Conservation (phyloP, 129 eudicot species). For the Lactuca saligna region DNA sequence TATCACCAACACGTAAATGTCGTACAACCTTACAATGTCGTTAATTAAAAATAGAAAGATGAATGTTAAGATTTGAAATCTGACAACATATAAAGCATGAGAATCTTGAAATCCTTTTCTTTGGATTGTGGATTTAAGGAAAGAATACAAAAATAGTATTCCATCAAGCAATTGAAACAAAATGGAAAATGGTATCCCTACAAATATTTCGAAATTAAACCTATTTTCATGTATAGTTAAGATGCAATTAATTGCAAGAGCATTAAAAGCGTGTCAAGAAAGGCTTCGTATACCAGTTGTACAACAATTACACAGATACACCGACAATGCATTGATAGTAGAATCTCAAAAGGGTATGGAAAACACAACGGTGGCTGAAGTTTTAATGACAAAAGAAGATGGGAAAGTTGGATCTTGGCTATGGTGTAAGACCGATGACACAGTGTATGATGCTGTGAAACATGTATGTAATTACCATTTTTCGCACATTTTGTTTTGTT, state of each 20-base stretch:
- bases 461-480: slow-evolving; percentile 41
- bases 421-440: slow-evolving; percentile 75
- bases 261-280: slow-evolving; percentile 50
- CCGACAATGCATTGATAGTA: slow-evolving; percentile 22
- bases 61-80: too few relatives aligned
- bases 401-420: slow-evolving; percentile 72
- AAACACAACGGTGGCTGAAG: slow-evolving; percentile 66
- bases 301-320: slow-evolving; percentile 27
- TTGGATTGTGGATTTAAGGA: slow-evolving; percentile 24
- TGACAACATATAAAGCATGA: not conserved
- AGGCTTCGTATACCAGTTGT: slow-evolving; percentile 39
- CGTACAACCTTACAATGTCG: too few relatives aligned
- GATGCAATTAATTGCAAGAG: slow-evolving; percentile 64
- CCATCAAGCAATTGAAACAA: slow-evolving; percentile 24
- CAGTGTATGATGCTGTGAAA: slow-evolving; percentile 81
- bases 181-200: slow-evolving; percentile 23
- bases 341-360: slow-evolving; percentile 64
- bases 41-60: too few relatives aligned
- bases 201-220: slow-evolving; percentile 17
- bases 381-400: slow-evolving; percentile 69
- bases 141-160: slow-evolving; percentile 30
- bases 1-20: not conserved
- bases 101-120: slow-evolving; percentile 32
- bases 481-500: not conserved
- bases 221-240: slow-evolving; percentile 9